Conservation (phyloP, 1,139 yeast species). For the Torulaspora globosa region DNA sequence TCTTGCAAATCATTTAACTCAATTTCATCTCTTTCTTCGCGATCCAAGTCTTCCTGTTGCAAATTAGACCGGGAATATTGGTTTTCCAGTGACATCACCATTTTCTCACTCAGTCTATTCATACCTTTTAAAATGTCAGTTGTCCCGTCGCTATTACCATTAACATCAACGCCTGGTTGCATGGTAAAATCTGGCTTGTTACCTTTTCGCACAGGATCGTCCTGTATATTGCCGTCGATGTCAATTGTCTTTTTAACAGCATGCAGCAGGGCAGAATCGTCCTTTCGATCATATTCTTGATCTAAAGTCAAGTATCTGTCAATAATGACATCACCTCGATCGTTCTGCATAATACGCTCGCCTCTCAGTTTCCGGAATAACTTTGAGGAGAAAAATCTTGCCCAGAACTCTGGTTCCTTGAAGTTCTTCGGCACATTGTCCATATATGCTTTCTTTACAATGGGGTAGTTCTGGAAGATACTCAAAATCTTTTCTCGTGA, state of each 20-base stretch:
- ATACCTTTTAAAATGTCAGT: conserved; percentile 76
- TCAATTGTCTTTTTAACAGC: conserved; percentile 63
- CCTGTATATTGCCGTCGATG: conserved; percentile 73
- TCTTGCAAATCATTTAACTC: conserved; percentile 49
- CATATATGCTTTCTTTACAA: conserved; percentile 82
- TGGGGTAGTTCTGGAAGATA: conserved; percentile 88
- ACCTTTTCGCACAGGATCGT: conserved; percentile 72
- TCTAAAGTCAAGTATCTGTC: conserved; percentile 76
- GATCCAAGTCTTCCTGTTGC: conserved; percentile 35
- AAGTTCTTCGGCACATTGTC: conserved; percentile 82
- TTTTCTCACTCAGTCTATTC: conserved; percentile 81
- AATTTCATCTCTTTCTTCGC: conserved; percentile 47
- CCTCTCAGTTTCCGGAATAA: conserved; percentile 85
- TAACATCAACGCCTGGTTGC: conserved; percentile 58
- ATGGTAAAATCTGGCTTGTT: conserved; percentile 86
- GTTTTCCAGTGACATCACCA: conserved; percentile 56
- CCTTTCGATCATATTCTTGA: conserved; percentile 44
- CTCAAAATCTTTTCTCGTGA: conserved; percentile 87
- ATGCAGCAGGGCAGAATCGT: conserved; percentile 39
- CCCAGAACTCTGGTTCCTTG: conserved; percentile 92
- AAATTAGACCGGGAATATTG: conserved; percentile 39
- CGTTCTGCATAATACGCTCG: conserved; percentile 69
- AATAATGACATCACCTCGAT: conserved; percentile 76
- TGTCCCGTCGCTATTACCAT: conserved; percentile 41
- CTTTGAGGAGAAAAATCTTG: conserved; percentile 88